Conservation (phyloP, 1,284 basidiomycete genomes). For the Pseudomicrostroma phylloplanum region DNA sequence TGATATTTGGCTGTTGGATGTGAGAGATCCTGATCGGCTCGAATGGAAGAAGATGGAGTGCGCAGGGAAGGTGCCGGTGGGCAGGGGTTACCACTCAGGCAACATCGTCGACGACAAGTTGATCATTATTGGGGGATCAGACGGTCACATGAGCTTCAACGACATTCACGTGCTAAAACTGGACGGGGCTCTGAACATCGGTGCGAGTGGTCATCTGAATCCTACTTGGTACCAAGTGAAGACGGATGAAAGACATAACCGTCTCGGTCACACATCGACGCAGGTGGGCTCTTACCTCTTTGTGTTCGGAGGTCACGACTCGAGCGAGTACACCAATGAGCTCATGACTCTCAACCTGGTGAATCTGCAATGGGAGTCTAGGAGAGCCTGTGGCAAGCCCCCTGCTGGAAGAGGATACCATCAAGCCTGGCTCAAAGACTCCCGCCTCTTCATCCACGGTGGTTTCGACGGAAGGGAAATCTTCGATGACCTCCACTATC, state of each 20-base stretch:
- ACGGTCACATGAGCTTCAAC: conserved; percentile 63
- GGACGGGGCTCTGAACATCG: conserved; percentile 22
- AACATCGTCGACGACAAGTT: conserved; percentile 78
- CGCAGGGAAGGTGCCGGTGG: conserved; percentile 52
- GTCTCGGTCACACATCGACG: conserved; percentile 78
- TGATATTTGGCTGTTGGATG: conserved; percentile 80
- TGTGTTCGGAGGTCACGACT: conserved; percentile 80
- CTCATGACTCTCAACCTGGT: conserved; percentile 78
- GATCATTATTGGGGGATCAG: conserved; percentile 68
- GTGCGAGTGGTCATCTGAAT: conserved; percentile 57
- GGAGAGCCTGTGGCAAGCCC: conserved; percentile 60
- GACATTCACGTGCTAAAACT: conserved; percentile 82
- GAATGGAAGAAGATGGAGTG: conserved; percentile 57
- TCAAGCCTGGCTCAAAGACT: conserved; percentile 71
- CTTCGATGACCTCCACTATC: conserved; percentile 74
- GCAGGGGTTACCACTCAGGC: conserved; percentile 82
- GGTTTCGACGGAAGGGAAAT: conserved; percentile 76
- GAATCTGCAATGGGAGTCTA: conserved; percentile 63
- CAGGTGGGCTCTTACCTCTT: conserved; percentile 91
- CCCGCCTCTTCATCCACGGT: conserved; percentile 75
- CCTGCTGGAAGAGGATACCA: conserved; percentile 76
- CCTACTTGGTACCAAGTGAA: conserved; percentile 65
- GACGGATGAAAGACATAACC: conserved; percentile 59
- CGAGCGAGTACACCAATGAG: conserved; percentile 68
- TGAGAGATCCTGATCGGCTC: conserved; percentile 58